These are phyloP conservation scores for Aspergillus japonicus DNA, from an alignment of 2,329 filamentous ascomycete species.

Conservation along the genomic window DNA sequence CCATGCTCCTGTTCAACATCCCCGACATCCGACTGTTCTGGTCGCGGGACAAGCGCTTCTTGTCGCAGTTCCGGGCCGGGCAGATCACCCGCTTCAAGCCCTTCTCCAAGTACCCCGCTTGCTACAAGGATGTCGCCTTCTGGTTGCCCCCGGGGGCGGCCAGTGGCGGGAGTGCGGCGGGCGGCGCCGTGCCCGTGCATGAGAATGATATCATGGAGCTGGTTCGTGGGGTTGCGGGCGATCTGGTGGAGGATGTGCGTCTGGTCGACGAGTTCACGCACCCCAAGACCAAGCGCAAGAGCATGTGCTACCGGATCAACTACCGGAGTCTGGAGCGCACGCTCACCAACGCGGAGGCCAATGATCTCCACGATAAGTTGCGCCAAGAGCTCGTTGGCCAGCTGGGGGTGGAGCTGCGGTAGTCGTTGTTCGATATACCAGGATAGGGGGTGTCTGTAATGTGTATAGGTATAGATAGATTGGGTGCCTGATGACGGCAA, in stretches of 20 bases:
- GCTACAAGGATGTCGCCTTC: constrained; percentile 90
- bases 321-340: constrained; percentile 92
- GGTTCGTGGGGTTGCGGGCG: constrained; percentile 76
- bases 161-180: constrained; percentile 38
- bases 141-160: constrained; percentile 63
- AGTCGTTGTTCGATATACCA: background rate
- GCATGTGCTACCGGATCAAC: constrained; percentile 88
- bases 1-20: constrained; percentile 95
- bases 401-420: constrained; percentile 78
- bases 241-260: constrained; percentile 81
- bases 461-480: background rate
- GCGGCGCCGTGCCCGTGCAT: constrained; percentile 61
- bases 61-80: constrained; percentile 70
- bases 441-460: background rate
- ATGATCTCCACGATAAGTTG: constrained; percentile 71
- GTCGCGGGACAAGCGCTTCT: constrained; percentile 80
- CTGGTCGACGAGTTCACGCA: constrained; percentile 85
- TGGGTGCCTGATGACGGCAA: background rate
- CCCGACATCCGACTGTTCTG: constrained; percentile 97
- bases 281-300: constrained; percentile 77
- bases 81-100: constrained; percentile 68
- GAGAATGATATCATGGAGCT: constrained; percentile 98
- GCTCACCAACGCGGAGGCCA: constrained; percentile 78
- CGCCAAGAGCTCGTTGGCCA: constrained; percentile 63
- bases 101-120: constrained; percentile 88